Evolutionary conservation across 2,329 filamentous ascomycete species (phyloP), one percentile per base, ranked within the genome.

Genomic region (Fusarium sp.): DNA sequence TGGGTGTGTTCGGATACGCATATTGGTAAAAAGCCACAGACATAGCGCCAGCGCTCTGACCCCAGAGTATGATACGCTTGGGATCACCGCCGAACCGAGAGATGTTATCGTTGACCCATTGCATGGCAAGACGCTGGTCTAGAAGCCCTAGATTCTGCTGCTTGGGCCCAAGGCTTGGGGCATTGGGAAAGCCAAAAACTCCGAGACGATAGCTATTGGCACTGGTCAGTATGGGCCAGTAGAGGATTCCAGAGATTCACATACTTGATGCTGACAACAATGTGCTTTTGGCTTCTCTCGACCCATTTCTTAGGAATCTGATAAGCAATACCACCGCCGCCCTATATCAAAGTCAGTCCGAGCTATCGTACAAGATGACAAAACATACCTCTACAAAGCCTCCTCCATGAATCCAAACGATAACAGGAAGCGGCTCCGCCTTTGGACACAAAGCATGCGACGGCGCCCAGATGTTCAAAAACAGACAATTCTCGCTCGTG

Each of bases 1-100:
- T 63, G 12, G 59, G 57, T 14, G 51, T 50, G 3, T 25, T 8
- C 2, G 57, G 57, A 18, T 62, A 62, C 1, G 59, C 57, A 8
- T 63, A 63, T 43, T 63, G 59, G 20, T 63, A 63, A 5, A 55
- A 63, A 1, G 30, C 59, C 4, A 63, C 59, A 3, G 59, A 63
- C 18, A 34, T 58, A 14, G 57, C 59, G 0, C 59, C 59, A 0
- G 57, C 57, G 25, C 57, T 63, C 2, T 63, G 59, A 1, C 59
- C 59, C 59, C 59, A 63, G 12, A 63, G 57, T 7, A 41, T 55
- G 1, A 63, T 62, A 2, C 32, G 42, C 4, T 42, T 41, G 4
- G 57, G 32, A 20, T 63, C 47, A 4, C 59, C 59, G 0, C 57
- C 57, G 5, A 63, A 63, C 3, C 21, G 32, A 0, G 57, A 14